phyloP scores from a whole-genome alignment of 768 basidiomycete genomes.

The Podaxis sp. region DNA sequence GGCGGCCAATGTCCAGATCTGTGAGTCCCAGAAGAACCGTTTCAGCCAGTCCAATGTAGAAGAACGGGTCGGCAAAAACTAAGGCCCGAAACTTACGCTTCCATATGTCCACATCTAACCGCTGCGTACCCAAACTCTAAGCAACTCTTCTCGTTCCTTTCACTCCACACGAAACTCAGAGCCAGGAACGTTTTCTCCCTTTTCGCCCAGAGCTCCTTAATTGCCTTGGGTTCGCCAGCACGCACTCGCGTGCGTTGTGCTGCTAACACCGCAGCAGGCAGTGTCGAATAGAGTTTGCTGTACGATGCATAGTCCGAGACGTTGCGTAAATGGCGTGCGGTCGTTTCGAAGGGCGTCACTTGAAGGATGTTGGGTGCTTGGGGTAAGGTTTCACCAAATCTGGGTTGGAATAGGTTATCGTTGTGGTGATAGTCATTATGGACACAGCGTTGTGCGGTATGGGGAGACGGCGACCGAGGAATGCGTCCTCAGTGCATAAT shows the following conservation, averaged over 20 bases:
- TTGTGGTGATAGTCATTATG: constrained; percentile 3
- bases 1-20: constrained; percentile 79
- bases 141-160: constrained; percentile 65
- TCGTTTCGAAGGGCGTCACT: constrained; percentile 67
- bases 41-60: constrained; percentile 14
- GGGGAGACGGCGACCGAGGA: constrained; percentile 4
- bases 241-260: constrained; percentile 67
- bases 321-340: constrained; percentile 67
- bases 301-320: constrained; percentile 68
- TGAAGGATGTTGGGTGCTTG: constrained; percentile 71
- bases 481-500: neutral
- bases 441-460: neutral
- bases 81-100: constrained; percentile 50
- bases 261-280: constrained; percentile 67
- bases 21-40: constrained; percentile 10
- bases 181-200: constrained; percentile 75
- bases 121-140: constrained; percentile 86
- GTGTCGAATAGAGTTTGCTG: constrained; percentile 66
- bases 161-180: constrained; percentile 74
- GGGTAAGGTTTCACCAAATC: constrained; percentile 77
- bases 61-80: neutral
- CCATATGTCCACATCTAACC: constrained; percentile 68
- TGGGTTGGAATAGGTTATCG: constrained; percentile 24
- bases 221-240: constrained; percentile 62
- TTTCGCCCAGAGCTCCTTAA: constrained; percentile 66